phyloP scores from a whole-genome alignment of 2,329 filamentous ascomycete species.

The Aspergillus sp. region DNA sequence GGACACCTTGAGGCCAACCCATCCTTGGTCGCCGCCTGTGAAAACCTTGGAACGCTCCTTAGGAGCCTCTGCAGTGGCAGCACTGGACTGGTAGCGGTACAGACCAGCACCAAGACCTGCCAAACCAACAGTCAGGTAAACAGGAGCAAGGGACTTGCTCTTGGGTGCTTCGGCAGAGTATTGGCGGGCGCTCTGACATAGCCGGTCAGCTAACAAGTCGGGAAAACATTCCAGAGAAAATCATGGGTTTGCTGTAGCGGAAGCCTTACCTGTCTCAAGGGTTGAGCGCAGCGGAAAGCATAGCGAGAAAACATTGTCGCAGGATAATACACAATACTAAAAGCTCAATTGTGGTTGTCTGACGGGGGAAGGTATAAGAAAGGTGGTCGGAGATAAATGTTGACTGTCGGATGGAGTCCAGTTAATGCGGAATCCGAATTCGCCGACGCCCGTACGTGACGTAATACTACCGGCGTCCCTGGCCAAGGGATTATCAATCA shows the following conservation, averaged over 20 bases:
- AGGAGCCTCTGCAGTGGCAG: conserved; percentile 30
- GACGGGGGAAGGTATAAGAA: conserved; percentile 5
- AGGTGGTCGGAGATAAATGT: neutral
- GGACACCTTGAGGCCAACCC: conserved; percentile 76
- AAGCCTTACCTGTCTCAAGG: conserved; percentile 61
- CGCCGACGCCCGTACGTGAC: conserved; percentile 1
- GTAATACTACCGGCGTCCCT: conserved; percentile 2
- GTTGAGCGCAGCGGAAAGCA: conserved; percentile 63
- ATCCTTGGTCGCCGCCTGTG: conserved; percentile 86
- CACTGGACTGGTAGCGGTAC: conserved; percentile 48
- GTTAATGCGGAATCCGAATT: conserved; percentile 5
- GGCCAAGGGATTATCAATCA: conserved; percentile 7
- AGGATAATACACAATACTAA: conserved; percentile 12
- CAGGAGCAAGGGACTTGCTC: conserved; percentile 56
- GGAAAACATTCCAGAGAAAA: neutral
- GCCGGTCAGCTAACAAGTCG: conserved; percentile 6
- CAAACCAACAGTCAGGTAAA: conserved; percentile 51
- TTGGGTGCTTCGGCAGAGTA: conserved; percentile 67
- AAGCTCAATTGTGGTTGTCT: conserved; percentile 17
- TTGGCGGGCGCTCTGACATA: conserved; percentile 59
- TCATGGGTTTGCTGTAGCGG: neutral
- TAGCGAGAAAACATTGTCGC: conserved; percentile 68
- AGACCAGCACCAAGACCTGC: conserved; percentile 55
- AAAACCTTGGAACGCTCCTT: conserved; percentile 56
- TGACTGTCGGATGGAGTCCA: conserved; percentile 1